Evolutionary conservation across 345 rosid species (phyloP).

Genomic region (thale cress (Arabidopsis thaliana)): DNA sequence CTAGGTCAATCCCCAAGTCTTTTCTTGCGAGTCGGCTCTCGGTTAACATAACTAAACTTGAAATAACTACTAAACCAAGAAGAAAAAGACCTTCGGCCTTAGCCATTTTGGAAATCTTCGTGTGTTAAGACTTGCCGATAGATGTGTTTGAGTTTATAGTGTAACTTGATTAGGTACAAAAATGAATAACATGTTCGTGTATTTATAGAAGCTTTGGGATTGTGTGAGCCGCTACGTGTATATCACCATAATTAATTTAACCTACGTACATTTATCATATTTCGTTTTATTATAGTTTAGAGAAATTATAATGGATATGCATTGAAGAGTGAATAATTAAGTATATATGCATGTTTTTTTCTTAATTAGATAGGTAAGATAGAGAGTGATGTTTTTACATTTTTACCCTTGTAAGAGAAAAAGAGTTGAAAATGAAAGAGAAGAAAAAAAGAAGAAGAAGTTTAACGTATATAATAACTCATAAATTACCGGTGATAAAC

Average conservation of each 20-base stretch:
- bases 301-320: no score
- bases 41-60: constrained; percentile 39
- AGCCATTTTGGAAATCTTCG: constrained; percentile 32
- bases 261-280: constrained; percentile 8
- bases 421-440: no score
- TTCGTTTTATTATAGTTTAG: background rate
- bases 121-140: background rate
- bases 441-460: no score
- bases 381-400: no score
- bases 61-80: constrained; percentile 35
- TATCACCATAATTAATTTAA: constrained; percentile 23
- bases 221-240: constrained; percentile 37
- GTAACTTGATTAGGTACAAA: constrained; percentile 18
- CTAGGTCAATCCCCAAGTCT: constrained; percentile 49
- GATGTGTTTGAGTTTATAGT: constrained; percentile 12
- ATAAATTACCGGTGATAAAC: no score
- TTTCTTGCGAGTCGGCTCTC: constrained; percentile 51
- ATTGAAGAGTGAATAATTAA: no score
- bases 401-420: no score
- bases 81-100: constrained; percentile 34
- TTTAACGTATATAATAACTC: no score
- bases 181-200: constrained; percentile 24
- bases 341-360: no score
- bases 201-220: constrained; percentile 40
- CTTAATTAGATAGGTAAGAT: no score